Base-by-base conservation (phyloP, 495 filamentous ascomycete genomes). In the Penicillium diatomitis region DNA sequence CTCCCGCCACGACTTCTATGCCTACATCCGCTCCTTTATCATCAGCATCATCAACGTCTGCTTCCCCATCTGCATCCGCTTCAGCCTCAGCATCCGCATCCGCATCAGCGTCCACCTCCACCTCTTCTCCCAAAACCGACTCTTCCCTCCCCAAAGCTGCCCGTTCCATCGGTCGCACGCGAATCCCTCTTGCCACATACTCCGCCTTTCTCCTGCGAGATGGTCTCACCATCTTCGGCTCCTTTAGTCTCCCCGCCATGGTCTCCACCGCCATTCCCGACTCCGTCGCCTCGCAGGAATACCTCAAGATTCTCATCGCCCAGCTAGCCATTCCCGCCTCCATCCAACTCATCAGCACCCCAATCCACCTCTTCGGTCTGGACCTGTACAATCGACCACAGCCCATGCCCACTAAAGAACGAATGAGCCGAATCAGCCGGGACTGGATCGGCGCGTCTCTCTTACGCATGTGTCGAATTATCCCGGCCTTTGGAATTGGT, bases 401-500 rank as follows among this genome's bases (percentile, higher is more conserved):
- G 31, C 54, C 58, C 8, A 61, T 75, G 27, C 57, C 60, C 3
- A 75, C 68, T 58, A 59, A 64, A 47, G 79, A 83, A 5, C 74
- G 88, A 35, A 71, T 80, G 68, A 51, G 63, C 4, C 77, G 77
- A 30, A 77, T 95, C 6, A 73, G 74, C 53, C 77, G 75, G 62
- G 88, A 94, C 58, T 95, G 87, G 82, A 69, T 71, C 32, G 72
- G 83, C 4, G 90, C 86, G 53, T 78, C 79, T 10, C 66, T 75
- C 29, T 85, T 88, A 47, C 74, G 90, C 57, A 85, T 95, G 69
- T 84, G 84, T 50, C 77, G 90, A 49, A 94, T 95, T 55, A 76
- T 96, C 41, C 89, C 89, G 44, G 90, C 90, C 2, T 95, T 95
- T 76, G 90, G 90, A 6, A 71, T 95, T 30, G 90, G 90, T 0